A percentile compares a stretch with the other conserved stretches of the same genome.
Conservation (phyloP, 2,329 filamentous ascomycete species). For the Incumbomyces delicatus region DNA sequence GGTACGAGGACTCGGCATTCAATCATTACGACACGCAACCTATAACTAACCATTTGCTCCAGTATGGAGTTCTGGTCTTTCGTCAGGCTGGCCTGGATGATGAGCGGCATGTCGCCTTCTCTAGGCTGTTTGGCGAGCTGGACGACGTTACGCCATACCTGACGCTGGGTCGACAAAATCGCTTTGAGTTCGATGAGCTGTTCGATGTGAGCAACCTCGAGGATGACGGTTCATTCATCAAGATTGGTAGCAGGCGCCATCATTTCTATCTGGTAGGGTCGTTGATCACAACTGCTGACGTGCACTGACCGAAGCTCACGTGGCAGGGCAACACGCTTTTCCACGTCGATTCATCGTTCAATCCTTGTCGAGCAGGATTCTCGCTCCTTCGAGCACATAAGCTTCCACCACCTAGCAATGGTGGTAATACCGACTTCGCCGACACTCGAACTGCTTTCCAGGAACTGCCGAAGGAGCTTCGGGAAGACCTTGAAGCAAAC, state of each 20-base stretch:
- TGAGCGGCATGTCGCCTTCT: slow-evolving; percentile 42
- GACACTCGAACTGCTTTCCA: slow-evolving; percentile 45
- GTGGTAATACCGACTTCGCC: slow-evolving; percentile 45
- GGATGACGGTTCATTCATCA: slow-evolving; percentile 36
- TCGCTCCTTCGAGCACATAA: slow-evolving; percentile 42
- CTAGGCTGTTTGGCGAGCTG: slow-evolving; percentile 43
- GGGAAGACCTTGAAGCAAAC: slow-evolving; percentile 27
- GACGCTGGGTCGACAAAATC: slow-evolving; percentile 36
- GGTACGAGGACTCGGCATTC: slow-evolving; percentile 16
- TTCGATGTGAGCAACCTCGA: slow-evolving; percentile 51
- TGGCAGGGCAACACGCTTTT: slow-evolving; percentile 41
- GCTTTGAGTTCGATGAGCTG: slow-evolving; percentile 41
- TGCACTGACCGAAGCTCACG: not conserved
- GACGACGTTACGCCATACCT: slow-evolving; percentile 46
- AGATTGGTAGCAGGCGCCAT: slow-evolving; percentile 31
- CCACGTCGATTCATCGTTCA: slow-evolving; percentile 48
- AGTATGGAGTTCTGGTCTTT: slow-evolving; percentile 47
- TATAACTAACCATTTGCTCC: not conserved
- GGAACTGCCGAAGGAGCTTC: slow-evolving; percentile 31
- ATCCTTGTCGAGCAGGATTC: slow-evolving; percentile 44
- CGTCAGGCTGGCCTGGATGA: slow-evolving; percentile 43
- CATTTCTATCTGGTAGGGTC: slow-evolving; percentile 31
- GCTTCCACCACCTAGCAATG: slow-evolving; percentile 39
- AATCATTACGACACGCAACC: not conserved
- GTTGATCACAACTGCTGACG: not conserved